phyloP scores from a whole-genome alignment of 345 rosid genomes.

The Eucalyptus pauciflora region DNA sequence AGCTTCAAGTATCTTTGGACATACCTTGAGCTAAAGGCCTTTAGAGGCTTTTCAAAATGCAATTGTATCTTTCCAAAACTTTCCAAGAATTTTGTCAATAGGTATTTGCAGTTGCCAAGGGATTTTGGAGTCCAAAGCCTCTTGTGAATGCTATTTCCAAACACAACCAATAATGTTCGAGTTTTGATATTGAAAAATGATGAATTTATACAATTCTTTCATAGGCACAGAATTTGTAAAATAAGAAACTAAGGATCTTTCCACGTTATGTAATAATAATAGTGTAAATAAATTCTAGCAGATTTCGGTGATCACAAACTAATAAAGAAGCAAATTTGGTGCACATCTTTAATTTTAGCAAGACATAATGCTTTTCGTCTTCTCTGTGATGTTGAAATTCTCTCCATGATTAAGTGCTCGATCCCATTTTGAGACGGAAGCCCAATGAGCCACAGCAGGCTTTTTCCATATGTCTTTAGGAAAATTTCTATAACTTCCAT shows the following conservation, averaged over 20 bases:
- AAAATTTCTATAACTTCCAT: background rate
- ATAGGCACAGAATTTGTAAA: background rate
- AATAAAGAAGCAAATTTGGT: background rate
- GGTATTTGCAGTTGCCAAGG: background rate
- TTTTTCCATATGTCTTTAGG: background rate
- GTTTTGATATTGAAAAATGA: background rate
- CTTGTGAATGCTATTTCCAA: background rate
- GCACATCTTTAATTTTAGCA: background rate
- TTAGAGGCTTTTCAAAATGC: background rate
- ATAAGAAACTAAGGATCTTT: background rate
- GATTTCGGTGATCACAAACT: background rate
- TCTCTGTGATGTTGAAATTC: background rate
- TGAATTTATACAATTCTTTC: background rate
- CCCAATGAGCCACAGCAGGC: background rate
- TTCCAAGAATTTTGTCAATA: too few species aligned
- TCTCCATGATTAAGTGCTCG: background rate
- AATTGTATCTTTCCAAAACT: too few species aligned
- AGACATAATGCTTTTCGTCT: background rate
- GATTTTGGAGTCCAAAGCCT: background rate
- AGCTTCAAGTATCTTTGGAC: background rate
- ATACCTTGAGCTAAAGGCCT: rapidly evolving
- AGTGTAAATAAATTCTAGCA: background rate
- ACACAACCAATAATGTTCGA: background rate
- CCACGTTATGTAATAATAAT: background rate
- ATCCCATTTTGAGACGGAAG: background rate